A percentile compares a stretch with the other conserved stretches of the same genome.
phyloP scores from a whole-genome alignment of 2,329 filamentous ascomycete genomes.

The Simplicillium sp. region DNA sequence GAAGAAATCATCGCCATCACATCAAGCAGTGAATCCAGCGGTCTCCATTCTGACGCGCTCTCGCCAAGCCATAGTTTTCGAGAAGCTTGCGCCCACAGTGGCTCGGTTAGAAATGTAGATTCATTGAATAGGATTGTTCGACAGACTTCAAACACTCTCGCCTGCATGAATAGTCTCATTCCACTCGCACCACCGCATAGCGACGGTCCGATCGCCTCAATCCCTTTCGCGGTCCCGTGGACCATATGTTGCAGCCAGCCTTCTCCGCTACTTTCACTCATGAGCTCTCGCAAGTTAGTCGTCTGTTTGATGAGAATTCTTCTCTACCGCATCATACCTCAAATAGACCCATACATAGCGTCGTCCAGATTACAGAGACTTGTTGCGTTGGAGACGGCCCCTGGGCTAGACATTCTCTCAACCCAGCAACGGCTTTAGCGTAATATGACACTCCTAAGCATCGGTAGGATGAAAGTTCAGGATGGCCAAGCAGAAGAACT shows the following conservation, averaged over 20 bases:
- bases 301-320: background rate
- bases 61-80: background rate
- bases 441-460: conserved; percentile 15
- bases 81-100: conserved; percentile 13
- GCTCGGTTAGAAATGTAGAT: conserved; percentile 13
- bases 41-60: conserved; percentile 1
- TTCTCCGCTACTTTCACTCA: conserved; percentile 19
- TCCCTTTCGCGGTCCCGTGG: conserved; percentile 20
- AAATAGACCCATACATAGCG: conserved; percentile 21
- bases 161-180: conserved; percentile 18
- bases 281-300: conserved; percentile 15
- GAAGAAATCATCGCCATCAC: conserved; percentile 20
- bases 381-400: background rate
- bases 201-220: conserved; percentile 18
- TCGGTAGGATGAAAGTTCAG: background rate
- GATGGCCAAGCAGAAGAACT: conserved; percentile 3
- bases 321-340: conserved; percentile 14
- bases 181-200: conserved; percentile 13
- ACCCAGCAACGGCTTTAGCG: conserved; percentile 13
- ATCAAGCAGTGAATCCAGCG: conserved; percentile 17
- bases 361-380: conserved; percentile 18
- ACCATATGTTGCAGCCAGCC: conserved; percentile 25
- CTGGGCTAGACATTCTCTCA: conserved; percentile 8
- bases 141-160: conserved; percentile 21
- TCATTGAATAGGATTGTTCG: conserved; percentile 21